Percentiles rank a stretch among this genome's conserved stretches.
Conservation (phyloP, 108 stramenopile genomes). For the Epipyxis sp. region DNA sequence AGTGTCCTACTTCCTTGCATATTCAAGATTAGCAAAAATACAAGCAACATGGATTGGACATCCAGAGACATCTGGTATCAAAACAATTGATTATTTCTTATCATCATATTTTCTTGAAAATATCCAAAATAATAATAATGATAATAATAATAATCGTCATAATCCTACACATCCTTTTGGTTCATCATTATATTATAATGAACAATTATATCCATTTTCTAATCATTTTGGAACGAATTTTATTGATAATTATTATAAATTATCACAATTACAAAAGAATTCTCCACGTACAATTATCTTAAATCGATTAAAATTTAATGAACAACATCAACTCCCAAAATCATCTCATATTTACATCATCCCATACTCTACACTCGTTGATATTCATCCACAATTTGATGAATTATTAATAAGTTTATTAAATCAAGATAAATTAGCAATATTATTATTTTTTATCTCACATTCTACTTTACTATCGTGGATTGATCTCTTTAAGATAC, state of each 20-base stretch:
- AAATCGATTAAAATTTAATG: background rate
- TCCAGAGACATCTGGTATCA: slow-evolving; percentile 46
- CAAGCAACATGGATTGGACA: slow-evolving; percentile 55
- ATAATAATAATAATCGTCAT: background rate
- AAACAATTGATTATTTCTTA: slow-evolving; percentile 46
- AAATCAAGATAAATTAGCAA: slow-evolving; percentile 28
- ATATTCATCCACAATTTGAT: slow-evolving; percentile 56
- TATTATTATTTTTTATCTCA: slow-evolving; percentile 24
- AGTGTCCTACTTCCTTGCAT: slow-evolving; percentile 45
- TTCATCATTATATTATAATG: too few relatives aligned
- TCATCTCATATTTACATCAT: slow-evolving; percentile 40
- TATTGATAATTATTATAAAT: background rate
- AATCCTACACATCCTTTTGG: too few relatives aligned
- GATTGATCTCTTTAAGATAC: background rate
- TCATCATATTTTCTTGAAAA: background rate
- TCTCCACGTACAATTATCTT: background rate
- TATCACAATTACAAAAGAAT: background rate
- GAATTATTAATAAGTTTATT: slow-evolving; percentile 25
- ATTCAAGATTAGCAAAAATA: slow-evolving; percentile 43
- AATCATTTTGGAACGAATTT: background rate
- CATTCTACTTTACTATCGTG: background rate
- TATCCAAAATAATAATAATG: background rate
- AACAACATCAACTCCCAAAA: background rate
- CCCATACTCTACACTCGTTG: slow-evolving; percentile 44
- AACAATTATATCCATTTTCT: too few relatives aligned